Evolutionary conservation across 2,329 filamentous ascomycete species (phyloP), one percentile per base, ranked within the genome.

Genomic region (Decorospora gaudefroyi): DNA sequence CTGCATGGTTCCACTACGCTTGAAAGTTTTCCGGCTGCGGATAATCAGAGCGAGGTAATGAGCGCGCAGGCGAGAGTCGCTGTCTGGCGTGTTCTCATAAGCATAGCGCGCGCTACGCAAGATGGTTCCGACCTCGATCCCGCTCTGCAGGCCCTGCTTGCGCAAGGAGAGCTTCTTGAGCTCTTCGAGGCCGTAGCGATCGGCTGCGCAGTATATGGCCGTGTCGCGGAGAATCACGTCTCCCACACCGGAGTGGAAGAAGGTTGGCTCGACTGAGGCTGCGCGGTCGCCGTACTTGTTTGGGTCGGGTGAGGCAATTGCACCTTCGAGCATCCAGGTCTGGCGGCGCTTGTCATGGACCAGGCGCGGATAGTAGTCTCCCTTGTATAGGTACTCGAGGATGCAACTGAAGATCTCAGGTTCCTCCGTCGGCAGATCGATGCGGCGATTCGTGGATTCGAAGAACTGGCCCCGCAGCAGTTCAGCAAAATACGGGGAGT

Each of bases 1-100:
- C 82, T 96, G 91, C 90, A 96, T 95, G 74, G 91, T 96, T 75
- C 91, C 91, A 78, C 90, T 96, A 76, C 88, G 85, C 86, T 96
- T 96, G 75, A 97, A 96, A 67, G 90, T 96, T 79, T 90, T 90
- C 74, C 92, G 89, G 81, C 88, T 92, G 78, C 91, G 87, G 79
- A 96, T 96, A 75, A 96, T 95, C 74, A 96, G 83, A 71, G 91
- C 90, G 72, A 97, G 85, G 80, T 96, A 96, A 78, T 96, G 90
- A 78, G 91, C 91, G 77, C 91, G 90, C 73, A 97, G 85, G 67
- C 86, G 84, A 69, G 87, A 92, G 78, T 97, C 91, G 64, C 85
- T 87, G 77, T 96, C 89, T 60, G 91, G 90, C 66, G 92, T 96
- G 79, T 96, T 85, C 69, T 88, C 88, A 76, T 97, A 96, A 70